phyloP scores from a whole-genome alignment of 2,329 filamentous ascomycete genomes.

The Bipolaris zeicola region DNA sequence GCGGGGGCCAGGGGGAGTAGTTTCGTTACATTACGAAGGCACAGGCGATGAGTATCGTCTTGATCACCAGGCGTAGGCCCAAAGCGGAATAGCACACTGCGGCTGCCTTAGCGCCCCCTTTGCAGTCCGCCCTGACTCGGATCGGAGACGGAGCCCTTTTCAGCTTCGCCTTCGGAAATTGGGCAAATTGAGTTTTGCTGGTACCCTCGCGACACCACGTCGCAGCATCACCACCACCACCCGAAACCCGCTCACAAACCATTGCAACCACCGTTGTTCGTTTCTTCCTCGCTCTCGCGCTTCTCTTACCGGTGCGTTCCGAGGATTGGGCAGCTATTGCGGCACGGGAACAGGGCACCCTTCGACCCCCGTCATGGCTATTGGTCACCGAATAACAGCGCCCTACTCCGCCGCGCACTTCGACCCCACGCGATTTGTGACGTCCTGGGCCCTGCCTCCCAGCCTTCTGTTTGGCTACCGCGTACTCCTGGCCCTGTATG shows the following conservation, averaged over 20 bases:
- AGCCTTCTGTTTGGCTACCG: constrained; percentile 64
- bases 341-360: constrained; percentile 8
- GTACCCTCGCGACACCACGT: constrained; percentile 11
- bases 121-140: neutral
- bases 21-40: constrained; percentile 7
- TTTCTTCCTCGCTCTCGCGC: neutral
- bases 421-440: constrained; percentile 68
- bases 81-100: neutral
- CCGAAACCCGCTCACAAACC: constrained; percentile 4
- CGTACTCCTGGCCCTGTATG: constrained; percentile 63
- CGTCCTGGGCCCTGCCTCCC: constrained; percentile 79
- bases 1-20: constrained; percentile 21
- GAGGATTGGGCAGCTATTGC: constrained; percentile 1
- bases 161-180: constrained; percentile 23
- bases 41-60: constrained; percentile 1
- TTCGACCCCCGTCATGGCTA: constrained; percentile 28
- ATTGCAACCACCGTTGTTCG: neutral
- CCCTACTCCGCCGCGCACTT: constrained; percentile 39
- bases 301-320: constrained; percentile 3
- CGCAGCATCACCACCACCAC: constrained; percentile 10
- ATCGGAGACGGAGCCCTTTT: constrained; percentile 9
- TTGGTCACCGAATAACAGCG: constrained; percentile 28
- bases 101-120: constrained; percentile 1
- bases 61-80: neutral
- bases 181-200: constrained; percentile 7